phyloP scores from a whole-genome alignment of 768 basidiomycete genomes.

The Kwoniella heveanensis region DNA sequence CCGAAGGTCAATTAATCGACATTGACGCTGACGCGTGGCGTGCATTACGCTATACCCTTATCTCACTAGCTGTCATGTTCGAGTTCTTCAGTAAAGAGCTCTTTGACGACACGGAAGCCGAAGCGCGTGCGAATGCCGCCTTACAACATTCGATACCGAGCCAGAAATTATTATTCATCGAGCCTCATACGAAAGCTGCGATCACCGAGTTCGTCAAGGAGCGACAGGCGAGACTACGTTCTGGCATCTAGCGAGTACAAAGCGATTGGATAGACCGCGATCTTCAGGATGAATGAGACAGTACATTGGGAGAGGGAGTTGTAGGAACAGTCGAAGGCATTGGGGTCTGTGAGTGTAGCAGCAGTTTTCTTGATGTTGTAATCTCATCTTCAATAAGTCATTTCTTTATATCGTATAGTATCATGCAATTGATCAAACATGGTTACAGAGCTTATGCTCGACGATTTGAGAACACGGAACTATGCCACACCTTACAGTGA shows the following conservation, averaged over 20 bases:
- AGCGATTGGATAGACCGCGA: not conserved
- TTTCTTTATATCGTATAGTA: too few relatives aligned
- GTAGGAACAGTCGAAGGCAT: too few relatives aligned
- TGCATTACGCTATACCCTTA: conserved; percentile 16
- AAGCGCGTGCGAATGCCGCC: conserved; percentile 40
- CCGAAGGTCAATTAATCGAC: too few relatives aligned
- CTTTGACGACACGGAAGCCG: conserved; percentile 48
- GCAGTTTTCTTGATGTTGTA: not conserved
- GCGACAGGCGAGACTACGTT: conserved; percentile 36
- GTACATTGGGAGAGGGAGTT: too few relatives aligned
- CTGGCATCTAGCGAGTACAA: conserved; percentile 3
- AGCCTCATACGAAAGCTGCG: conserved; percentile 41
- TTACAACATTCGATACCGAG: conserved; percentile 34
- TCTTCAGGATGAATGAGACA: not conserved
- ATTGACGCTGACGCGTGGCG: not conserved
- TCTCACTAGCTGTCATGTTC: conserved; percentile 45
- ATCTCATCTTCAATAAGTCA: not conserved
- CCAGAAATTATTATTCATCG: conserved; percentile 42
- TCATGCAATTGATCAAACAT: too few relatives aligned
- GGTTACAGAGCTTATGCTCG: too few relatives aligned
- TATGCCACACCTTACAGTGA: too few relatives aligned
- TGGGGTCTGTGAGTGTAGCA: not conserved
- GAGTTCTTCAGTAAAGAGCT: conserved; percentile 54
- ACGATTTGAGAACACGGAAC: too few relatives aligned
- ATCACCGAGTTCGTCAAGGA: conserved; percentile 43